Conservation (phyloP, 202 grass and related monocot species). For the Carex sylvatica region DNA sequence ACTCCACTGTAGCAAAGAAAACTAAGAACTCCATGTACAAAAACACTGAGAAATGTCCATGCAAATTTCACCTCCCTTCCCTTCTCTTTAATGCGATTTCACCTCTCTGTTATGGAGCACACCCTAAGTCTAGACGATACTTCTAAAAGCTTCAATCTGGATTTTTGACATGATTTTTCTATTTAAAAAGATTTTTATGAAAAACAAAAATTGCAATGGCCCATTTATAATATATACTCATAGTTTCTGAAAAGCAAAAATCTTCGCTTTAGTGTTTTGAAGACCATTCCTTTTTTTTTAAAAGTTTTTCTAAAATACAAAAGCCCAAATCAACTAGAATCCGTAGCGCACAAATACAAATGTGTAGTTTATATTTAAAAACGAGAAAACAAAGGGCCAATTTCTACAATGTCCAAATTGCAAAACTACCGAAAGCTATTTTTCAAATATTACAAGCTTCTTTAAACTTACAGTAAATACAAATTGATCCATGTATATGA, state of each 20-base stretch:
- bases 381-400: neutral
- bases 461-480: constrained; percentile 6
- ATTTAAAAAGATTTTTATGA: neutral
- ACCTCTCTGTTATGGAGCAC: too few relatives aligned
- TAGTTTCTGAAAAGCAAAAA: neutral
- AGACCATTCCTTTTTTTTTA: neutral
- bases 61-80: too few relatives aligned
- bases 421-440: constrained; percentile 19
- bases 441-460: constrained; percentile 21
- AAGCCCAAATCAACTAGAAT: neutral
- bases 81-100: too few relatives aligned
- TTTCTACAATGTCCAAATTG: constrained; percentile 9
- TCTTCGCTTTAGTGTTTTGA: neutral
- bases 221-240: too few relatives aligned
- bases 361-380: neutral
- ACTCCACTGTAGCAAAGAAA: too few relatives aligned
- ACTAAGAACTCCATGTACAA: too few relatives aligned
- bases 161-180: neutral
- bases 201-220: neutral
- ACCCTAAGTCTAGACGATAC: neutral
- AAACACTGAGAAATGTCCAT: too few relatives aligned
- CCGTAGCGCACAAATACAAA: neutral
- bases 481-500: neutral
- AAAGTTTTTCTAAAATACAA: neutral
- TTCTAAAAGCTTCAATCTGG: neutral